A percentile compares a stretch with the other conserved stretches of the same genome.
phyloP scores from a whole-genome alignment of 148 eudicot species.

The Amaranthus cruentus region DNA sequence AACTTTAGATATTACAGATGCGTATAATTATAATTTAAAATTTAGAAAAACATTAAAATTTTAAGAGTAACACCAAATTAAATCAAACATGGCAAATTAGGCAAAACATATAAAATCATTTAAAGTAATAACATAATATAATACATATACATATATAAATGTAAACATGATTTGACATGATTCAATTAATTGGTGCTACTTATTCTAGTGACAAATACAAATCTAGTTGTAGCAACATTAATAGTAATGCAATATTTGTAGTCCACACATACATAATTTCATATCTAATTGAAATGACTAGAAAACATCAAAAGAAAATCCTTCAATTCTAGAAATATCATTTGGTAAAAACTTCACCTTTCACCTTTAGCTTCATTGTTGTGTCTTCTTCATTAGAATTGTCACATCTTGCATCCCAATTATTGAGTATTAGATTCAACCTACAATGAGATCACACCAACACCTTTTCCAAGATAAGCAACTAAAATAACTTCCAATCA shows the following conservation, averaged over 20 bases:
- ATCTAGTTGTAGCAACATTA: constrained; percentile 12
- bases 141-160: not conserved
- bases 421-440: constrained; percentile 11
- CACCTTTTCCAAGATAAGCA: not conserved
- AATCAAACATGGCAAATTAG: no score
- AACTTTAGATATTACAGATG: no score
- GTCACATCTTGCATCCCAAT: constrained; percentile 15
- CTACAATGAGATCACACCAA: not conserved
- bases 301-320: not conserved
- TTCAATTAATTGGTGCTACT: not conserved
- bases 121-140: not conserved
- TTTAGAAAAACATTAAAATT: no score
- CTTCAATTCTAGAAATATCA: not conserved
- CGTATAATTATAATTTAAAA: no score
- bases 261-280: constrained; percentile 1
- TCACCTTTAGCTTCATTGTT: not conserved
- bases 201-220: constrained; percentile 11
- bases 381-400: not conserved
- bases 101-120: no score
- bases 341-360: constrained; percentile 7
- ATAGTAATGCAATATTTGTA: constrained; percentile 2
- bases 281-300: constrained; percentile 1
- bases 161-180: constrained; percentile 7
- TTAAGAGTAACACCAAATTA: no score
- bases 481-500: not conserved